phyloP scores from a whole-genome alignment of 2,329 filamentous ascomycete species.

The Tolypocladium ophioglossoides region DNA sequence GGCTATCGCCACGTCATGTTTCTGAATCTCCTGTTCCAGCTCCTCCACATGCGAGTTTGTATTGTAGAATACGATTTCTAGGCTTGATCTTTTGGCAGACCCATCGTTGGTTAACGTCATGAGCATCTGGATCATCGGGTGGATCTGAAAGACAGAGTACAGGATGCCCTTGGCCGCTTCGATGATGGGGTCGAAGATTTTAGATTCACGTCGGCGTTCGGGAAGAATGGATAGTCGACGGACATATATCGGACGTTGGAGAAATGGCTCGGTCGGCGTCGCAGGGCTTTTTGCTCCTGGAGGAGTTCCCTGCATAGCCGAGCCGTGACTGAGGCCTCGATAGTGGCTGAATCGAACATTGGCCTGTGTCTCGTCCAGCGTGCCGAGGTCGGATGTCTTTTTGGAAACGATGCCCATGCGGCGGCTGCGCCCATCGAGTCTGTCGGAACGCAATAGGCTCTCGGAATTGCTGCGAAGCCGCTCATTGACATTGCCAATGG shows the following conservation, averaged over 20 bases:
- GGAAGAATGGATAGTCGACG: conserved; percentile 53
- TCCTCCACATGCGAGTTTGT: conserved; percentile 57
- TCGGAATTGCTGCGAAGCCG: conserved; percentile 57
- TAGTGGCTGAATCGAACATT: conserved; percentile 58
- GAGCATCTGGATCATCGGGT: conserved; percentile 56
- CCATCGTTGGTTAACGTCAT: conserved; percentile 51
- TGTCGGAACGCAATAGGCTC: conserved; percentile 41
- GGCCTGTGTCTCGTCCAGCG: conserved; percentile 50
- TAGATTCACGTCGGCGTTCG: conserved; percentile 52
- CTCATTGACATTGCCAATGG: conserved; percentile 60
- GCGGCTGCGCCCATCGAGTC: conserved; percentile 43
- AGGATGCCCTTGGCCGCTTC: conserved; percentile 57
- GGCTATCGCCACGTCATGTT: conserved; percentile 38
- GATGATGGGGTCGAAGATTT: conserved; percentile 47
- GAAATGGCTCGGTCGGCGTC: conserved; percentile 46
- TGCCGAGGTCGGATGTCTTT: conserved; percentile 49
- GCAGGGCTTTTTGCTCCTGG: conserved; percentile 39
- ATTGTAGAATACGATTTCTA: conserved; percentile 59
- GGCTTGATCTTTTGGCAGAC: conserved; percentile 49
- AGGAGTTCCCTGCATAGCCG: conserved; percentile 50
- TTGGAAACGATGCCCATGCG: conserved; percentile 56
- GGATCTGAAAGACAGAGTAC: conserved; percentile 57
- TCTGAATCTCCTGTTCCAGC: conserved; percentile 53
- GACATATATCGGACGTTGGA: conserved; percentile 52
- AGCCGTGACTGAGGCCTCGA: conserved; percentile 56